A percentile compares a stretch with the other conserved stretches of the same genome.
Conservation (phyloP, 2,329 filamentous ascomycete species). For the Magnaporthiopsis rhizophila region DNA sequence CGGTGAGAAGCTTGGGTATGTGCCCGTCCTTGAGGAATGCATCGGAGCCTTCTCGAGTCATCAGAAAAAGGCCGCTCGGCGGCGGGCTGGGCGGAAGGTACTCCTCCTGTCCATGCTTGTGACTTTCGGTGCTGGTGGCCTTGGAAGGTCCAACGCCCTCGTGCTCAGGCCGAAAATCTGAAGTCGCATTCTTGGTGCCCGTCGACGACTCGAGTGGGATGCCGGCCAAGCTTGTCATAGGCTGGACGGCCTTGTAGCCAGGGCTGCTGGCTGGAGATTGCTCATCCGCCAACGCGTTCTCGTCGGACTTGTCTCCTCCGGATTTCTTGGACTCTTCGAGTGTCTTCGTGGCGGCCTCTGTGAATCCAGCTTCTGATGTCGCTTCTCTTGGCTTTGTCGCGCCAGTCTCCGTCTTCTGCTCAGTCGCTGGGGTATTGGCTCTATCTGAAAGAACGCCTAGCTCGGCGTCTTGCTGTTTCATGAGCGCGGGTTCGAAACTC, state of each 20-base stretch:
- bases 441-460: not conserved
- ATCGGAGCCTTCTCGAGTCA: conserved; percentile 16
- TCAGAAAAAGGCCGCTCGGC: conserved; percentile 20
- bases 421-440: not conserved
- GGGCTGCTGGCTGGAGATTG: no score
- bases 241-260: no score
- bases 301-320: not conserved
- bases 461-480: not conserved
- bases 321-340: conserved; percentile 24
- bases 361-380: not conserved
- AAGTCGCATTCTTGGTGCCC: not conserved
- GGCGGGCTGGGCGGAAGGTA: conserved; percentile 11
- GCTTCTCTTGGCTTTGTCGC: not conserved
- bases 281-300: no score
- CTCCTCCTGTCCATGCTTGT: conserved; percentile 11
- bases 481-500: conserved; percentile 8
- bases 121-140: no score
- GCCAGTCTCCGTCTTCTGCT: not conserved
- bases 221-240: no score
- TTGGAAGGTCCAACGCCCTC: not conserved
- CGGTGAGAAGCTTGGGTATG: conserved; percentile 22
- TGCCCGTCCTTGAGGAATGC: conserved; percentile 22
- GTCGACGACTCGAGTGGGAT: no score
- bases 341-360: conserved; percentile 10
- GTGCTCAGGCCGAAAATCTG: not conserved